These are phyloP conservation scores for Debaryomyces hansenii DNA, from an alignment of 805 yeast species.

Conservation along the genomic window DNA sequence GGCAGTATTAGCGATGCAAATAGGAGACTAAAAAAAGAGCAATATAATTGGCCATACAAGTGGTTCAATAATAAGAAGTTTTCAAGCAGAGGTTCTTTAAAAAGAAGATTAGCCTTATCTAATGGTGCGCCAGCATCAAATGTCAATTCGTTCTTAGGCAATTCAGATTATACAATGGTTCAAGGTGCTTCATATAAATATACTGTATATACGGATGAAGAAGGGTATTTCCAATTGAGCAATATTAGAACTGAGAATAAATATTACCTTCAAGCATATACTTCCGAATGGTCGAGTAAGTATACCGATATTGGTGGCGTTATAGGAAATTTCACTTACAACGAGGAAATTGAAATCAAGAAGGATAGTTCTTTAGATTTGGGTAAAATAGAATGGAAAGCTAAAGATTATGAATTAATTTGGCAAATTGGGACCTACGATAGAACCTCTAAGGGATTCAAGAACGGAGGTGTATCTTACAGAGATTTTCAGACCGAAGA, in stretches of 20 bases:
- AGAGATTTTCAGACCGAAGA: constrained; percentile 8
- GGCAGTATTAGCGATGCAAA: constrained; percentile 11
- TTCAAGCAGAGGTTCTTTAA: constrained; percentile 5
- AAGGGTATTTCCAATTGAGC: constrained; percentile 7
- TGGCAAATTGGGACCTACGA: constrained; percentile 13
- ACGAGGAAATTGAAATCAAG: neutral
- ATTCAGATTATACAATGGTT: constrained; percentile 9
- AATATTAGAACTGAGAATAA: constrained; percentile 6
- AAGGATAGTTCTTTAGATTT: neutral
- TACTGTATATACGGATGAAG: constrained; percentile 11
- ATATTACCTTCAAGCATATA: constrained; percentile 8
- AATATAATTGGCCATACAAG: constrained; percentile 10
- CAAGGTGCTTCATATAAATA: constrained; percentile 12
- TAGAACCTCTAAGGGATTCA: constrained; percentile 10
- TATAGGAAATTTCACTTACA: constrained; percentile 3
- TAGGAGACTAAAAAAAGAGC: constrained; percentile 8
- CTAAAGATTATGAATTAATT: constrained; percentile 3
- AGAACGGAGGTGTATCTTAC: constrained; percentile 4
- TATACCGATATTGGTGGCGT: constrained; percentile 7
- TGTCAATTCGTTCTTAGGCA: constrained; percentile 9
- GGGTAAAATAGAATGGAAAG: constrained; percentile 6
- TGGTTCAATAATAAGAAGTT: constrained; percentile 5
- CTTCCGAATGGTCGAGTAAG: constrained; percentile 9
- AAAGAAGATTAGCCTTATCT: constrained; percentile 6
- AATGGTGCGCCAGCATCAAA: constrained; percentile 8